A percentile compares a stretch with the other conserved stretches of the same genome.
Evolutionary conservation across 164 flowering plant species (phyloP).

Genomic region (Liriodendron chinense): DNA sequence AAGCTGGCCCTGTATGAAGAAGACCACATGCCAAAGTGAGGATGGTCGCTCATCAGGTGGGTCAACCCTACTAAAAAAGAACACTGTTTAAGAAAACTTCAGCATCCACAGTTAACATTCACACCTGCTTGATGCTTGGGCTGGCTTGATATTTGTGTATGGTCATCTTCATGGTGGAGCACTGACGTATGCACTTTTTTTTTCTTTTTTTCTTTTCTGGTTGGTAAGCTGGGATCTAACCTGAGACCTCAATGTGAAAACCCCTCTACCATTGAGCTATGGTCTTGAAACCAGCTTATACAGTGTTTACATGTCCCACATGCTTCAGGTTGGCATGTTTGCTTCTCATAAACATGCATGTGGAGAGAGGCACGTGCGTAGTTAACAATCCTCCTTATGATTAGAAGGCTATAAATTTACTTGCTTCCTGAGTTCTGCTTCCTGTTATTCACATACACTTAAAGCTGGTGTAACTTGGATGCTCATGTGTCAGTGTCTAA

Average conservation of each 20-base stretch:
- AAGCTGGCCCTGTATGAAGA: too few species aligned
- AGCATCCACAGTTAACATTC: not conserved
- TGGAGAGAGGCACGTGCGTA: not conserved
- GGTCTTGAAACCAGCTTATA: not conserved
- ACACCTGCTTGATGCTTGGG: not conserved
- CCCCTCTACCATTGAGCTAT: not conserved
- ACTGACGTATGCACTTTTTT: not conserved
- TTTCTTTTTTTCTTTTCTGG: too few species aligned
- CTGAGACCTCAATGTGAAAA: not conserved
- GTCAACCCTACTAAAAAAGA: too few species aligned
- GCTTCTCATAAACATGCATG: not conserved
- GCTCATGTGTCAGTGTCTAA: too few species aligned
- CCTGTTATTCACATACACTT: too few species aligned
- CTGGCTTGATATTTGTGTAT: not conserved
- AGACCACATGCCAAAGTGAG: too few species aligned
- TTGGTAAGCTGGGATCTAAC: not conserved
- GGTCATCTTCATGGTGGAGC: not conserved
- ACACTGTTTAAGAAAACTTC: not conserved
- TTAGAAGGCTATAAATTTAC: not conserved
- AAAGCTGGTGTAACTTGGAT: too few species aligned
- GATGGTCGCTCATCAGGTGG: too few species aligned
- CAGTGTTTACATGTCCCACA: not conserved
- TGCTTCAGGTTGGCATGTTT: not conserved
- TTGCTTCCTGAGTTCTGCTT: too few species aligned
- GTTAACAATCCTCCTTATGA: not conserved